Percentiles rank a stretch among this genome's conserved stretches.
Conservation (phyloP, 441 rosid genomes). For the Pelargonium australe region DNA sequence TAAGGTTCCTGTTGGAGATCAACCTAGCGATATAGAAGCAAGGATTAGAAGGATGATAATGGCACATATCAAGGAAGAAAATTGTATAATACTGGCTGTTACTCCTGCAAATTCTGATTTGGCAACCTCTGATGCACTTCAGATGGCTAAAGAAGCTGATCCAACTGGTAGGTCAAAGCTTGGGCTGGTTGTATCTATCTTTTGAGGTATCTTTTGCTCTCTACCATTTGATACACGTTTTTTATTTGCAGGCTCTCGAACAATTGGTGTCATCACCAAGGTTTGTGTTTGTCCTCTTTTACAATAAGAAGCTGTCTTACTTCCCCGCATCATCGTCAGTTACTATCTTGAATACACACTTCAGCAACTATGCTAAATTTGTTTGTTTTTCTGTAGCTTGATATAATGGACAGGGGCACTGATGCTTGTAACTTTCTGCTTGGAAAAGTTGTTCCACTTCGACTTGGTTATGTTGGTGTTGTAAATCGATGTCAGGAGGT, state of each 20-base stretch:
- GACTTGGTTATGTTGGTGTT: conserved; percentile 3
- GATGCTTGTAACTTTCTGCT: conserved; percentile 1
- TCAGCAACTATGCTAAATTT: background rate
- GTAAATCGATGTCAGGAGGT: conserved; percentile 10
- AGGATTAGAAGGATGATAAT: conserved; percentile 54
- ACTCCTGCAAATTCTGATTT: conserved; percentile 76
- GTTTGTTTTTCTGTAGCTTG: background rate
- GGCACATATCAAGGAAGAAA: conserved; percentile 38
- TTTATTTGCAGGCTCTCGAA: conserved; percentile 3
- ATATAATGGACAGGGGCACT: conserved; percentile 7
- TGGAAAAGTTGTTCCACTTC: conserved; percentile 7
- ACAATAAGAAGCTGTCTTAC: background rate
- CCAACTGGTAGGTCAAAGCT: conserved; percentile 40
- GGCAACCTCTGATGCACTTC: conserved; percentile 75
- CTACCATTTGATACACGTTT: background rate
- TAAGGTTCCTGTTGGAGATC: conserved; percentile 79
- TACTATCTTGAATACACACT: background rate
- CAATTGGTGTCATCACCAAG: conserved; percentile 7
- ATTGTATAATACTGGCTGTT: conserved; percentile 66
- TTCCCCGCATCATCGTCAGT: background rate
- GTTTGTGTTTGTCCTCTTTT: background rate
- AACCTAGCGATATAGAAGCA: conserved; percentile 55
- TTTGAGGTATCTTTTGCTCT: background rate
- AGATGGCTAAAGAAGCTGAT: conserved; percentile 60
- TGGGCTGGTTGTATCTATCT: background rate